A percentile compares a stretch with the other conserved stretches of the same genome.
These are phyloP conservation scores for Serendipita indica DNA, from an alignment of 768 basidiomycete species.

Conservation along the genomic window DNA sequence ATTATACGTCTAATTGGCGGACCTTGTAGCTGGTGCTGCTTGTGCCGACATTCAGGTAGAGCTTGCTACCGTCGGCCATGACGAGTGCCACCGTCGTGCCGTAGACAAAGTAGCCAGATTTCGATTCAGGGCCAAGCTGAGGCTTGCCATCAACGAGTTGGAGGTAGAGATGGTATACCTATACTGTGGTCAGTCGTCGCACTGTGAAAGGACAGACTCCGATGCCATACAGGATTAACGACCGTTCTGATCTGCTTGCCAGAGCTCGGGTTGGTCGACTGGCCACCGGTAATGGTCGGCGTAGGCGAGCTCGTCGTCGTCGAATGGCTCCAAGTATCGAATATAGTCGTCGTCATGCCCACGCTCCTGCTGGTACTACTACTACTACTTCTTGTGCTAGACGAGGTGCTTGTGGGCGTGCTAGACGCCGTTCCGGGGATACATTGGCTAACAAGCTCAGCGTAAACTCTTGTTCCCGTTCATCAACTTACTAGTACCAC, in stretches of 20 bases:
- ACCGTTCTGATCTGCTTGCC: background rate
- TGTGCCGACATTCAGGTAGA: conserved; percentile 36
- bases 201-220: background rate
- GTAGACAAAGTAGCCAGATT: conserved; percentile 37
- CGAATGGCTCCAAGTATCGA: too few species aligned
- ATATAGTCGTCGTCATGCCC: too few species aligned
- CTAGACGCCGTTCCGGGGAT: too few species aligned
- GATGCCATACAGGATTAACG: background rate
- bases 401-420: too few species aligned
- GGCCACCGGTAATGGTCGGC: background rate
- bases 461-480: too few species aligned
- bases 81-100: conserved; percentile 33
- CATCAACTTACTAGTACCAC: too few species aligned
- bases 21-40: conserved; percentile 32
- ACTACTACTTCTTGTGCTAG: too few species aligned
- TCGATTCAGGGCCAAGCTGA: conserved; percentile 37
- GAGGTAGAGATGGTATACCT: conserved; percentile 41
- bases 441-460: too few species aligned
- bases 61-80: conserved; percentile 20
- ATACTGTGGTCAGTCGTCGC: background rate
- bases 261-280: background rate
- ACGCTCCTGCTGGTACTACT: too few species aligned
- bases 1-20: background rate
- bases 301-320: background rate
- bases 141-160: conserved; percentile 30